Conservation (phyloP, 75 land plant genomes). For the Azolla pinnata region DNA sequence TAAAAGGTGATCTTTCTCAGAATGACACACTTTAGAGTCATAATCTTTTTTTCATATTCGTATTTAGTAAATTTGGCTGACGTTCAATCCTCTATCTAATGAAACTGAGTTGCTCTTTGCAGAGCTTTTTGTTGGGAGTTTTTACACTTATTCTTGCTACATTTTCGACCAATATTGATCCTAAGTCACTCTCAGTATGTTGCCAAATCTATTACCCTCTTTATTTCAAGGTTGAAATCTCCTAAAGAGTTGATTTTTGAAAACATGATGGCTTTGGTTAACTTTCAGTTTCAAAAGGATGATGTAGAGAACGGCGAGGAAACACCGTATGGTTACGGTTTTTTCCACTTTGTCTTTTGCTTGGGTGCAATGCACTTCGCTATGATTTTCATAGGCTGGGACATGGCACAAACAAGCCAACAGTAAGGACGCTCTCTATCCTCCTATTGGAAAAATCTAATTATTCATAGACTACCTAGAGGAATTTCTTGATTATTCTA, state of each 20-base stretch:
- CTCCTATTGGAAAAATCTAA: background rate
- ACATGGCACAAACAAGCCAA: conserved; percentile 46
- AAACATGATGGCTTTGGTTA: background rate
- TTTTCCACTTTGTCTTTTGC: conserved; percentile 71
- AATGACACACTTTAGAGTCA: too few relatives aligned
- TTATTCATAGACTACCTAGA: background rate
- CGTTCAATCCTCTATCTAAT: too few relatives aligned
- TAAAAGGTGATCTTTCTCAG: too few relatives aligned
- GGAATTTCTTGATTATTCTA: background rate
- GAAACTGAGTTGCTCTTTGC: too few relatives aligned
- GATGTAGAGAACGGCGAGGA: conserved; percentile 34
- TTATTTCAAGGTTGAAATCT: conserved; percentile 2
- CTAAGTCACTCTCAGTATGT: conserved; percentile 53
- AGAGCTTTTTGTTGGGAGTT: conserved; percentile 62
- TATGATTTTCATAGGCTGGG: conserved; percentile 82
- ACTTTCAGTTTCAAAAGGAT: conserved; percentile 48
- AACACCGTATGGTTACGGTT: conserved; percentile 66
- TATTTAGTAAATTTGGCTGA: too few relatives aligned
- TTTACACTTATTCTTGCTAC: conserved; percentile 68
- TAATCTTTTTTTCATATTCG: too few relatives aligned
- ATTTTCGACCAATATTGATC: conserved; percentile 72
- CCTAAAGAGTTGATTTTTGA: background rate
- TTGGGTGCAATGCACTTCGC: conserved; percentile 88
- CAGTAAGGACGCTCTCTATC: conserved; percentile 29
- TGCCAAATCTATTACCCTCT: too few relatives aligned